Percentiles rank a stretch among this genome's conserved stretches.
Evolutionary conservation across 139 green algal genomes (phyloP).

Genomic region (Closterium sp.): DNA sequence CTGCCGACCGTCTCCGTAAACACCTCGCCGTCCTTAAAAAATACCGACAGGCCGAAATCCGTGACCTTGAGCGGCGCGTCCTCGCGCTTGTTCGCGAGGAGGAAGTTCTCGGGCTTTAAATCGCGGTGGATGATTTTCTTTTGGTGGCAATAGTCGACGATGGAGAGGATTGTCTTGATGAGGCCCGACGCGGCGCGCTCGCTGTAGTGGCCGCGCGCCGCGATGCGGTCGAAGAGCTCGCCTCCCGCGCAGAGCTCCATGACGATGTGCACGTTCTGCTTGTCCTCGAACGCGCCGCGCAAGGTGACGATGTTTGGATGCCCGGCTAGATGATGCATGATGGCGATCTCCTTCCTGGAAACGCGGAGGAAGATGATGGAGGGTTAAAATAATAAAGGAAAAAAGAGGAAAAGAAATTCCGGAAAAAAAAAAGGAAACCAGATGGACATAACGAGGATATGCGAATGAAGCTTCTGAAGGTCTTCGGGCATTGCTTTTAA

Average conservation of each 20-base stretch:
- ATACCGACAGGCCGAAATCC: constrained; percentile 27
- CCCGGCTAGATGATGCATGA: constrained; percentile 85
- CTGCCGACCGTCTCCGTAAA: constrained; percentile 82
- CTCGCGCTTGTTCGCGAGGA: constrained; percentile 75
- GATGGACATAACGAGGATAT: too few relatives aligned
- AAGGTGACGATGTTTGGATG: constrained; percentile 76
- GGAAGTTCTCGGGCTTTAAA: constrained; percentile 94
- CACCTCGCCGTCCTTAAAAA: constrained; percentile 62
- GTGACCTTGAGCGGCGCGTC: constrained; percentile 83
- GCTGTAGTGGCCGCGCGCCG: constrained; percentile 40
- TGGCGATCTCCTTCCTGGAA: constrained; percentile 45
- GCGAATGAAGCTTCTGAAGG: too few relatives aligned
- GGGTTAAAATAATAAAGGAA: neutral
- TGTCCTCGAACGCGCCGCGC: constrained; percentile 39
- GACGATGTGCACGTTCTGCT: constrained; percentile 47
- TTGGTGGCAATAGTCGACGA: constrained; percentile 89
- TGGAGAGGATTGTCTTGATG: constrained; percentile 82
- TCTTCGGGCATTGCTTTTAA: too few relatives aligned
- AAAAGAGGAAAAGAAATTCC: too few relatives aligned
- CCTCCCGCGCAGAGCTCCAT: constrained; percentile 90
- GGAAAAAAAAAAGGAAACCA: neutral
- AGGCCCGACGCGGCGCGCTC: constrained; percentile 81
- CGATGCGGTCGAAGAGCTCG: constrained; percentile 90
- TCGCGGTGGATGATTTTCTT: constrained; percentile 89
- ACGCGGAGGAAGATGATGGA: neutral